Conservation (phyloP, 345 rosid genomes). For the Gossypium stocksii region DNA sequence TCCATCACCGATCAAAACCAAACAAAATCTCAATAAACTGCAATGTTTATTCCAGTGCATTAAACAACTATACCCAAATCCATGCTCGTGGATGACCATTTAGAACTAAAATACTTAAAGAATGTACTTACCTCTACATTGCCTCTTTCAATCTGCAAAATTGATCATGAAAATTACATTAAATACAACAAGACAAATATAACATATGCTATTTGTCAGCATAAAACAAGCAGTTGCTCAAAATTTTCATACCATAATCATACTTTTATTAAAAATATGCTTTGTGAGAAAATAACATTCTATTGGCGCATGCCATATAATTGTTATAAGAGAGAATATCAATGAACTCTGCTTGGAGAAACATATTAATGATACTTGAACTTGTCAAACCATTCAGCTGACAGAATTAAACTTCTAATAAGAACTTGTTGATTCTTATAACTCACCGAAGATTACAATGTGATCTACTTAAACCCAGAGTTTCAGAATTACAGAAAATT, state of each 20-base stretch:
- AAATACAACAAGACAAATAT: background rate
- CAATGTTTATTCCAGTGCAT: background rate
- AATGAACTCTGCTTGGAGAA: background rate
- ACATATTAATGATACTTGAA: background rate
- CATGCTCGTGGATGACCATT: background rate
- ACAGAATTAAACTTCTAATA: background rate
- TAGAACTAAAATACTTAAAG: background rate
- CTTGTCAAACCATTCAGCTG: background rate
- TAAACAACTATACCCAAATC: background rate
- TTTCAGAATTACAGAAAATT: background rate
- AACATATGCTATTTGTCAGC: background rate
- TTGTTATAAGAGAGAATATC: background rate
- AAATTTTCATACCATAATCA: background rate
- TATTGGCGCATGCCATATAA: background rate
- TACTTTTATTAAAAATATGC: background rate
- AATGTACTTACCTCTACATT: conserved; percentile 58
- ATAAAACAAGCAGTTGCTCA: background rate
- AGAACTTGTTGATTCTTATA: background rate
- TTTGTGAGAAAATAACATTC: background rate
- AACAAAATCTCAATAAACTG: background rate
- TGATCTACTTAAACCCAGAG: background rate
- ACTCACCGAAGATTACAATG: background rate
- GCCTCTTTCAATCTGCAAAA: conserved; percentile 71
- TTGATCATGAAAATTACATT: conserved; percentile 11
- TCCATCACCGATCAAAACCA: background rate